Conservation (phyloP, 1,139 yeast genomes). For the Kodamaea fungicola region DNA sequence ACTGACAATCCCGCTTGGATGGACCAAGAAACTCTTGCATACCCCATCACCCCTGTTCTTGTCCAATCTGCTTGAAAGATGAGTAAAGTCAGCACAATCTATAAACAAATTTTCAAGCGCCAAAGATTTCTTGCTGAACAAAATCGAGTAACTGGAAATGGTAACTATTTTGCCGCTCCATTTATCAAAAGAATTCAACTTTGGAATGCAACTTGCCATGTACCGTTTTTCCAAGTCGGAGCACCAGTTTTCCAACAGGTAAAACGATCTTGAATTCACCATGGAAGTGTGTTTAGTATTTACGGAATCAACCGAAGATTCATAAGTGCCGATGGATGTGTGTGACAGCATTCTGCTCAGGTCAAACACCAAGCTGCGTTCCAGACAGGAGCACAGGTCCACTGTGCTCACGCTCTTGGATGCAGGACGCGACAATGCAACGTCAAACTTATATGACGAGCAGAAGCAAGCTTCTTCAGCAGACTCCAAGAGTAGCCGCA, state of each 20-base stretch:
- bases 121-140: conserved; percentile 16
- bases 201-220: conserved; percentile 39
- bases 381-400: background rate
- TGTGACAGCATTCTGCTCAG: background rate
- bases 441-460: background rate
- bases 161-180: conserved; percentile 36
- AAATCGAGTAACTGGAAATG: conserved; percentile 24
- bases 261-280: background rate
- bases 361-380: background rate
- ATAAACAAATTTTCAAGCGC: conserved; percentile 16
- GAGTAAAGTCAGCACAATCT: conserved; percentile 13
- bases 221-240: conserved; percentile 33
- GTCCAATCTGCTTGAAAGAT: conserved; percentile 14
- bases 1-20: conserved; percentile 34
- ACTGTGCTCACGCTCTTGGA: background rate
- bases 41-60: conserved; percentile 4
- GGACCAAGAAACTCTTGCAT: conserved; percentile 29
- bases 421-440: background rate
- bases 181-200: conserved; percentile 37
- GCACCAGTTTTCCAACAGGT: conserved; percentile 19
- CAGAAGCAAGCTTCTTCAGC: conserved; percentile 21
- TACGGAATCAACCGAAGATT: background rate
- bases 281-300: background rate
- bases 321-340: background rate
- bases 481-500: conserved; percentile 25